Conservation (phyloP, 768 basidiomycete genomes). For the Mycena latifolia region DNA sequence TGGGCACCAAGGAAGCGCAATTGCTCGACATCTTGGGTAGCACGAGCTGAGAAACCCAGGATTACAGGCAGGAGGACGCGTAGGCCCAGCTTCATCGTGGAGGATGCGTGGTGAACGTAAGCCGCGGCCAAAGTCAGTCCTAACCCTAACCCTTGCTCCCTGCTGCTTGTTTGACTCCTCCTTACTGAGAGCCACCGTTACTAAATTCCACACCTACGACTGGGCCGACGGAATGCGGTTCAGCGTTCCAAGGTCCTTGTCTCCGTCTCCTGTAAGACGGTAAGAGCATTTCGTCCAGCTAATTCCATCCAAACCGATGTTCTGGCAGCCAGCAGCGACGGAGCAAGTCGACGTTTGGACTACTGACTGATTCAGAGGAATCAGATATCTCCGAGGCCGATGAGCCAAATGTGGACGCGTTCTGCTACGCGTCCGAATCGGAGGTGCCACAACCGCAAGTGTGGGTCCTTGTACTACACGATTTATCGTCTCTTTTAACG, state of each 20-base stretch:
- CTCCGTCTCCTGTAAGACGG: slow-evolving; percentile 35
- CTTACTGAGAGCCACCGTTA: neutral
- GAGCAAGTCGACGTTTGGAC: slow-evolving; percentile 29
- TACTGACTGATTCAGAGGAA: slow-evolving; percentile 21
- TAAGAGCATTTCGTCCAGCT: slow-evolving; percentile 7
- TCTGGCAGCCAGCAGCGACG: slow-evolving; percentile 14
- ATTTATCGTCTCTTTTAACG: neutral
- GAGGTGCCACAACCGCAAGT: slow-evolving; percentile 49
- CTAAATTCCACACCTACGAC: neutral
- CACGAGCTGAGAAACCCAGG: slow-evolving; percentile 10
- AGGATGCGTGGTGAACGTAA: neutral
- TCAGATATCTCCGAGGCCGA: slow-evolving; percentile 26
- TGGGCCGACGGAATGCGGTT: slow-evolving; percentile 26
- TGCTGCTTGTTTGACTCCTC: slow-evolving; percentile 9
- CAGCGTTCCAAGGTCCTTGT: slow-evolving; percentile 34
- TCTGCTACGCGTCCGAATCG: slow-evolving; percentile 58
- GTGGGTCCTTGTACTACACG: slow-evolving; percentile 46
- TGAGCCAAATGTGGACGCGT: slow-evolving; percentile 40
- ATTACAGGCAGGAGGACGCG: slow-evolving; percentile 19
- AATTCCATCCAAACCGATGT: slow-evolving; percentile 20
- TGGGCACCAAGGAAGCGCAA: slow-evolving; percentile 61
- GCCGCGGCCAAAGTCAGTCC: slow-evolving; percentile 33
- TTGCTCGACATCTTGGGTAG: slow-evolving; percentile 24
- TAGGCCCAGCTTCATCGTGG: slow-evolving; percentile 25
- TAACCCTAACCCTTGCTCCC: neutral